Evolutionary conservation across 2,329 filamentous ascomycete genomes (phyloP), one percentile per base, ranked within the genome.

Genomic region (Gyromitra esculenta): DNA sequence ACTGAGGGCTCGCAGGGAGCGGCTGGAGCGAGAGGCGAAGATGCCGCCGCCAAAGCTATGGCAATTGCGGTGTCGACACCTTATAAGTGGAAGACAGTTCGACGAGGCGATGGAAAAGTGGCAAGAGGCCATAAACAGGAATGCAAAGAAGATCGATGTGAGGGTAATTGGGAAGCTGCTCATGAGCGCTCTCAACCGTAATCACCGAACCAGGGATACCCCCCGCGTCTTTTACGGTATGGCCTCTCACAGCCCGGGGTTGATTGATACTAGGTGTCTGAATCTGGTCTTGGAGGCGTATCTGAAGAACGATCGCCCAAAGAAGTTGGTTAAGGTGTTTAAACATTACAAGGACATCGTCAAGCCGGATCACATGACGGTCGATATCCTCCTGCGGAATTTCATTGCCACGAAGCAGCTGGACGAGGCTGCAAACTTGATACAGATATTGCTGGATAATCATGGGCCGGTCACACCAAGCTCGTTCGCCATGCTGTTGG

Each of bases 211-310:
- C 48, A 62, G 43, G 11, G 75, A 69, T 15, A 77, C 72, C 39
- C 77, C 77, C 3, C 57, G 37, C 35, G 54, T 78, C 18, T 78
- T 78, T 50, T 50, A 43, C 45, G 41, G 41, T 31, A 66, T 77
- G 60, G 57, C 43, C n/a, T 37, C 50, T 7, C 37, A 54, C 11
- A 43, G 59, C 43, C 48, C 62, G 62, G 59, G 39, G 15, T 62
- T 59, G 39, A 48, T 78, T 57, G 66, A 72, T 64, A 75, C 75
- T 15, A 5, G 43, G 31, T 71, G 70, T 18, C 48, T 78, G 43
- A 78, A 78, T 43, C 54, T 77, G 18, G 65, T 73, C 39, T 31
- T 78, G 43, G 75, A 78, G 54, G 70, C 77, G 25, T 77, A 77
- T 35, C 54, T 78, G 50, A 75, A 68, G 41, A 74, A 71, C 39